phyloP scores from a whole-genome alignment of 495 filamentous ascomycete species.

The Aspergillus coremiiformis region DNA sequence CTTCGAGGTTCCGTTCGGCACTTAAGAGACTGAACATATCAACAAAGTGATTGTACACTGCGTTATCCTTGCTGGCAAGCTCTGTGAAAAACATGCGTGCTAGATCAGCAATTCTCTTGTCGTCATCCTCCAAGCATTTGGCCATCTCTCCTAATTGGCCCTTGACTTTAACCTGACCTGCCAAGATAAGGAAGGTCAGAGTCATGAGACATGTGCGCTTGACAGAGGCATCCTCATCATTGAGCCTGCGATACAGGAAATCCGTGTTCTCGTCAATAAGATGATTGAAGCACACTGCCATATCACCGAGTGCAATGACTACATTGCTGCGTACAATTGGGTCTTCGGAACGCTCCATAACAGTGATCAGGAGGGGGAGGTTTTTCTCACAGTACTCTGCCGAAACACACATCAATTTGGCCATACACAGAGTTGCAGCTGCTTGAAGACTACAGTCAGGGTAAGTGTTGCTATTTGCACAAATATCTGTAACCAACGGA shows the following conservation, averaged over 20 bases:
- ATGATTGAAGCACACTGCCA: conserved; percentile 99
- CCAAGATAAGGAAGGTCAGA: conserved; percentile 92
- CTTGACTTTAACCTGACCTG: conserved; percentile 98
- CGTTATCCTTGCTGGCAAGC: conserved; percentile 94
- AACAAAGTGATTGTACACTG: conserved; percentile 98
- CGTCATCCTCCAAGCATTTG: conserved; percentile 91
- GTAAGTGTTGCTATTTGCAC: conserved; percentile 87
- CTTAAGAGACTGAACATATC: conserved; percentile 96
- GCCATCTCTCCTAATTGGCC: conserved; percentile 99
- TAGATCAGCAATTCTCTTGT: conserved; percentile 88
- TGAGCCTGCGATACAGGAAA: conserved; percentile 88
- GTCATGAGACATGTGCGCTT: conserved; percentile 99
- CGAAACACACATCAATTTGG: conserved; percentile 95
- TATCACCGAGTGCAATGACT: conserved; percentile 93
- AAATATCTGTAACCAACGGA: conserved; percentile 84
- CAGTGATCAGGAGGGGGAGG: conserved; percentile 90
- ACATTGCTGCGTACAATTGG: conserved; percentile 89
- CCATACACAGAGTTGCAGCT: conserved; percentile 90
- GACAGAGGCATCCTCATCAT: conserved; percentile 79
- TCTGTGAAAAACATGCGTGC: conserved; percentile 98
- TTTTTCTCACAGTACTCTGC: conserved; percentile 94
- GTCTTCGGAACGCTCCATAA: conserved; percentile 87
- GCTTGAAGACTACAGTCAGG: conserved; percentile 81
- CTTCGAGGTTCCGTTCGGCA: conserved; percentile 71
- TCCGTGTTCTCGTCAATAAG: conserved; percentile 99